phyloP scores from a whole-genome alignment of 371 early-diverging fungal species.

The Apophysomyces trapeziformis region DNA sequence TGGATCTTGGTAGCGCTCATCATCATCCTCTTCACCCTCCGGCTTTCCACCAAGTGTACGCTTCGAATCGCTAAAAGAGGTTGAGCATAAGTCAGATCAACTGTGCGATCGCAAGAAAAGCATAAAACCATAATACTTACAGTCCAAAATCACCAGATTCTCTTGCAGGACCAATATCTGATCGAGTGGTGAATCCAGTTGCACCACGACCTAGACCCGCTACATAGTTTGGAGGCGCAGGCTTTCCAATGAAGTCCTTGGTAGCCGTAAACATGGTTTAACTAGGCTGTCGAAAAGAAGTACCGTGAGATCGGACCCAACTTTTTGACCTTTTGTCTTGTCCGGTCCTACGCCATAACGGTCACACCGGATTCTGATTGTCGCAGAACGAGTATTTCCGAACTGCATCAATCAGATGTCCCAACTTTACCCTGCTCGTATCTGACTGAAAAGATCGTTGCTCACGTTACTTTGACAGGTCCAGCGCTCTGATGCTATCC shows the following conservation, averaged over 20 bases:
- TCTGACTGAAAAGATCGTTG: no score
- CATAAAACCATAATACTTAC: slow-evolving; percentile 26
- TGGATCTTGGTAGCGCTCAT: slow-evolving; percentile 85
- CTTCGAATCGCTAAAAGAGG: slow-evolving; percentile 40
- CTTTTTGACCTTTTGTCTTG: no score
- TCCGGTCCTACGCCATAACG: no score
- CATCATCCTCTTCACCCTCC: slow-evolving; percentile 69
- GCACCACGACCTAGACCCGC: slow-evolving; percentile 97
- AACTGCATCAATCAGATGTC: no score
- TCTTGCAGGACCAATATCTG: slow-evolving; percentile 97
- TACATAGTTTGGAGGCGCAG: slow-evolving; percentile 91
- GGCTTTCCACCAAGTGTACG: slow-evolving; percentile 34
- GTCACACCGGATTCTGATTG: no score
- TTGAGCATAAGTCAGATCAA: neutral
- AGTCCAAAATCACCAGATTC: slow-evolving; percentile 63
- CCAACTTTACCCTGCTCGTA: no score
- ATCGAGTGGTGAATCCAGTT: slow-evolving; percentile 97
- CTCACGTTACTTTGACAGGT: no score
- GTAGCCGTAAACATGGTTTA: slow-evolving; percentile 69
- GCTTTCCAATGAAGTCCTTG: slow-evolving; percentile 86
- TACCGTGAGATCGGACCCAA: no score
- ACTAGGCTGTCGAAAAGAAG: neutral
- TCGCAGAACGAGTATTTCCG: no score
- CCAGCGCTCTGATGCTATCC: no score
- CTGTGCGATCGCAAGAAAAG: neutral